Evolutionary conservation across 495 filamentous ascomycete species (phyloP).

Genomic region (Daldinia concentrica): DNA sequence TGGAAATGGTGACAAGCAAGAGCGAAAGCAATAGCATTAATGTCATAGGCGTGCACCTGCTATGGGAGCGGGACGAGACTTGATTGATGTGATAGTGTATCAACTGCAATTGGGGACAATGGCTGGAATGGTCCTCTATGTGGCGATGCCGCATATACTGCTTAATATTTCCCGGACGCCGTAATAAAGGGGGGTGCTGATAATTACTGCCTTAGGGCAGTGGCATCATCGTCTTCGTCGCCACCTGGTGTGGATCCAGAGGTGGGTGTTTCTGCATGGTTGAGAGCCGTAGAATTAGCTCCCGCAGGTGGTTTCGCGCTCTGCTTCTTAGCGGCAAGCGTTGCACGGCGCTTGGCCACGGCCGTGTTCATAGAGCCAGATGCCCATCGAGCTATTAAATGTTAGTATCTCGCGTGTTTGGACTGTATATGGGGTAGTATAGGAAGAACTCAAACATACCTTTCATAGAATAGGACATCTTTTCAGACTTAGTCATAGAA

Average conservation of each 20-base stretch:
- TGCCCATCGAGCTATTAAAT: conserved; percentile 56
- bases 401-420: neutral
- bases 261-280: conserved; percentile 10
- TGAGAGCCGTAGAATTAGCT: neutral
- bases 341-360: conserved; percentile 60
- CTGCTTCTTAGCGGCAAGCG: conserved; percentile 60
- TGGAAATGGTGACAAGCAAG: no score
- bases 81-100: neutral
- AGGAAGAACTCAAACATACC: conserved; percentile 42
- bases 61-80: neutral
- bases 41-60: no score
- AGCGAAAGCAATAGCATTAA: no score
- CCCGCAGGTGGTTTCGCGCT: conserved; percentile 13
- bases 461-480: conserved; percentile 62
- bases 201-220: conserved; percentile 7
- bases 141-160: neutral
- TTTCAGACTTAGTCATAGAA: conserved; percentile 62
- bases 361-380: conserved; percentile 60
- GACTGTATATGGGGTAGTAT: neutral
- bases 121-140: neutral
- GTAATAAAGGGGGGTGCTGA: neutral
- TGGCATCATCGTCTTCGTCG: neutral
- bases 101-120: neutral
- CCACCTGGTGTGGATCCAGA: neutral
- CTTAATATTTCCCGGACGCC: neutral